phyloP scores from a whole-genome alignment of 2,329 filamentous ascomycete genomes.

The Parastagonospora nodorum region DNA sequence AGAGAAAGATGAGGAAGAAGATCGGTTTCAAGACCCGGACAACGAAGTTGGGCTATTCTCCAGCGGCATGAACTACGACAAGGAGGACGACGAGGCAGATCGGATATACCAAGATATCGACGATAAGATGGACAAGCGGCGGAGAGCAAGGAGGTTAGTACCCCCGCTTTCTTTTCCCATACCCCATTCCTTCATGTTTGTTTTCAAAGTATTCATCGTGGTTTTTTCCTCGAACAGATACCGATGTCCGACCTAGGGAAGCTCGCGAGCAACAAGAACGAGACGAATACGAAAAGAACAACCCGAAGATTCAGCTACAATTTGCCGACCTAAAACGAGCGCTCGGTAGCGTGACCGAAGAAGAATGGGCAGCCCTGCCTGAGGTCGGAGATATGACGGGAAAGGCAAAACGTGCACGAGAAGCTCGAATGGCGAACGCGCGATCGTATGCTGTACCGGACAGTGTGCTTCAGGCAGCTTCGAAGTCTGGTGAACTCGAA shows the following conservation, averaged over 20 bases:
- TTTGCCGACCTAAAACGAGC: slow-evolving; percentile 95
- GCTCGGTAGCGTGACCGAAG: slow-evolving; percentile 84
- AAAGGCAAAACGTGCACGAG: slow-evolving; percentile 84
- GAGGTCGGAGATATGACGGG: slow-evolving; percentile 97
- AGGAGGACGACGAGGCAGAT: slow-evolving; percentile 97
- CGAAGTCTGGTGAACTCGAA: slow-evolving; percentile 79
- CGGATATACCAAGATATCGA: slow-evolving; percentile 94
- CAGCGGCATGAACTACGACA: slow-evolving; percentile 86
- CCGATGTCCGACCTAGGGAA: slow-evolving; percentile 82
- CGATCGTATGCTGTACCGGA: slow-evolving; percentile 96
- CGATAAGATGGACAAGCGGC: slow-evolving; percentile 91
- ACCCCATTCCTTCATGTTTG: slow-evolving; percentile 30
- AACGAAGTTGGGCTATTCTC: slow-evolving; percentile 97
- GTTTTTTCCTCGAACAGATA: slow-evolving; percentile 72
- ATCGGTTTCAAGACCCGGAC: slow-evolving; percentile 92
- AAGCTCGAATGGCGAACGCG: slow-evolving; percentile 69
- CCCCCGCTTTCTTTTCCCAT: slow-evolving; percentile 26
- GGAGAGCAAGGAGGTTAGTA: slow-evolving; percentile 85
- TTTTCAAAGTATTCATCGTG: slow-evolving; percentile 66
- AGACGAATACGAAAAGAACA: slow-evolving; percentile 95
- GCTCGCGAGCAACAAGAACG: slow-evolving; percentile 87
- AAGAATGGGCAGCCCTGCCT: slow-evolving; percentile 94
- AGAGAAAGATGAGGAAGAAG: slow-evolving; percentile 74
- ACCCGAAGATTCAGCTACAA: slow-evolving; percentile 97
- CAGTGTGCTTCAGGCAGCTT: slow-evolving; percentile 86